Percentiles rank a stretch among this genome's conserved stretches.
Evolutionary conservation across 371 early-diverging fungal genomes (phyloP).

Genomic region (Gilbertella persicaria): DNA sequence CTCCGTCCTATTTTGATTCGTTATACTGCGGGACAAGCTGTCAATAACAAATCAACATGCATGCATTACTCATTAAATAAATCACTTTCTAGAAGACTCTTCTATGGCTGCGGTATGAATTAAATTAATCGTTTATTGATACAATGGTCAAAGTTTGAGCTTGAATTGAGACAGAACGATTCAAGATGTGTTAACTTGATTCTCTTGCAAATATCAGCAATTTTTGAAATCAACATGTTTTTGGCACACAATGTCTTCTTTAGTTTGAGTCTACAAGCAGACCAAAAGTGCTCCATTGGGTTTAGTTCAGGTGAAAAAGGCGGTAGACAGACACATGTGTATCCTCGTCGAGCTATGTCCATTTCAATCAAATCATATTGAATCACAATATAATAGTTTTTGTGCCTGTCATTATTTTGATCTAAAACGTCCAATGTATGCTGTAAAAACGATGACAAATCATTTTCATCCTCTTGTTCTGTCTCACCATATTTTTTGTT

Average conservation of each 20-base stretch:
- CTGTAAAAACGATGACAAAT: not conserved
- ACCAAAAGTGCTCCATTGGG: conserved; percentile 2
- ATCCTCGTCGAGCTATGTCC: not conserved
- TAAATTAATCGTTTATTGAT: not conserved
- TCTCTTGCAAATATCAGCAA: not conserved
- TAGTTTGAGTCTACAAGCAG: not conserved
- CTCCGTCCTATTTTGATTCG: not conserved
- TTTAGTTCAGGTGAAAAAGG: conserved; percentile 5
- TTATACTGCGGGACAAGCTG: not conserved
- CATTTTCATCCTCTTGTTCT: not conserved
- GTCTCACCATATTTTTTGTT: not conserved
- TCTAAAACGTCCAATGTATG: not conserved
- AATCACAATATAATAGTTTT: not conserved
- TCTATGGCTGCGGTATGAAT: not conserved
- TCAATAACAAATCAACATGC: too few species aligned
- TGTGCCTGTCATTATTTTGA: not conserved
- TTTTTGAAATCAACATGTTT: not conserved
- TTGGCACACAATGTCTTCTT: not conserved
- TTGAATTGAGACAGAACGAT: not conserved
- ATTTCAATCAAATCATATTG: not conserved
- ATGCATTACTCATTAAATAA: too few species aligned
- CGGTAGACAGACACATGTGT: not conserved
- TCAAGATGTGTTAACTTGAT: not conserved
- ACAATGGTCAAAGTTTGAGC: not conserved
- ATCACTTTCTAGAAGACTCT: not conserved